Evolutionary conservation across 805 yeast species (phyloP).

Genomic region (Yamadazyma paraphyllophila): DNA sequence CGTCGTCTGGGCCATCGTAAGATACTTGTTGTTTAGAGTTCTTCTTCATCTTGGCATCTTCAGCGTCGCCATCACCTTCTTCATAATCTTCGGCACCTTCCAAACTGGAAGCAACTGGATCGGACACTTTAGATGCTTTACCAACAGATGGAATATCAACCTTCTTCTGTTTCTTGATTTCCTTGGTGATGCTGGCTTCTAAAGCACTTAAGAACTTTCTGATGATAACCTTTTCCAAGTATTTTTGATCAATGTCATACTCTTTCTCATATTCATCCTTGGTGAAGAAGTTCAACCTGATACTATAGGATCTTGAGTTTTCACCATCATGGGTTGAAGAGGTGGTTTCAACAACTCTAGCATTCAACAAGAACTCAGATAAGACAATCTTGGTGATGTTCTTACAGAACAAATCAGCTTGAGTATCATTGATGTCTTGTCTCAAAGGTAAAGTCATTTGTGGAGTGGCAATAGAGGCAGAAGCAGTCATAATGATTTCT

Average conservation of each 20-base stretch:
- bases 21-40: conserved; percentile 85
- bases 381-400: conserved; percentile 80
- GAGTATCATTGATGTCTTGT: conserved; percentile 74
- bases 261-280: conserved; percentile 76
- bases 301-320: conserved; percentile 67
- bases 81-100: conserved; percentile 23
- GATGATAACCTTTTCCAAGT: conserved; percentile 68
- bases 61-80: conserved; percentile 59
- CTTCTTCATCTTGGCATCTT: conserved; percentile 56
- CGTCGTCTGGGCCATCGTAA: conserved; percentile 94
- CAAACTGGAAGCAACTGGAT: conserved; percentile 33
- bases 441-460: conserved; percentile 93
- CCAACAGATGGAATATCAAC: conserved; percentile 63
- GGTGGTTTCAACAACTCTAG: conserved; percentile 84
- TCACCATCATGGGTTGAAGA: conserved; percentile 53
- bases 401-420: conserved; percentile 92
- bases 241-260: conserved; percentile 81
- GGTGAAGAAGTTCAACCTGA: conserved; percentile 74
- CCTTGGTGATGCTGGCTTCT: conserved; percentile 73
- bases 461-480: conserved; percentile 94
- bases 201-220: conserved; percentile 64
- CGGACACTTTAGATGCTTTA: conserved; percentile 55
- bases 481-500: conserved; percentile 99
- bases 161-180: conserved; percentile 76
- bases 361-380: conserved; percentile 85